These are phyloP conservation scores for Termitomyces sp. DNA, from an alignment of 768 basidiomycete species.

Conservation along the genomic window DNA sequence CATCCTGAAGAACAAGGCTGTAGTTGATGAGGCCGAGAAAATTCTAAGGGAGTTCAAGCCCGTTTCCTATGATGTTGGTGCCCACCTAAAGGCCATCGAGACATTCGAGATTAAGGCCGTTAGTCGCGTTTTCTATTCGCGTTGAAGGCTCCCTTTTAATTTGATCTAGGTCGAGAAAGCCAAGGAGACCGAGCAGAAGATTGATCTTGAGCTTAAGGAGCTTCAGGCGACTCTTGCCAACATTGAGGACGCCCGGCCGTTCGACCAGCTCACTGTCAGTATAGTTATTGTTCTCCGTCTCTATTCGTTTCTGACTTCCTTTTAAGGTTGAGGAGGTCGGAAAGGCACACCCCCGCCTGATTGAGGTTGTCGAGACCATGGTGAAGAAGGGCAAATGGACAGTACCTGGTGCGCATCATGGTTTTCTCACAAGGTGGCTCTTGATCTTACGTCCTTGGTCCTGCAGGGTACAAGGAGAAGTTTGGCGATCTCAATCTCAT, in stretches of 20 bases:
- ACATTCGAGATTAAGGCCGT: conserved; percentile 97
- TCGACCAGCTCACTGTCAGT: conserved; percentile 88
- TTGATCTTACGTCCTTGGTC: background rate
- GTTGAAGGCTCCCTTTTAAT: background rate
- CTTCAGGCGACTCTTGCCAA: conserved; percentile 92
- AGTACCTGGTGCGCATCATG: conserved; percentile 68
- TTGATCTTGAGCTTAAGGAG: conserved; percentile 85
- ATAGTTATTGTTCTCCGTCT: background rate
- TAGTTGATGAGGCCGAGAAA: conserved; percentile 93
- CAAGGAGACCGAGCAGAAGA: conserved; percentile 83
- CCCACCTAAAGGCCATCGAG: conserved; percentile 93
- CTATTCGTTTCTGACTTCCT: background rate
- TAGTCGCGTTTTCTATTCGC: conserved; percentile 13
- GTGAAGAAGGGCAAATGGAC: conserved; percentile 98
- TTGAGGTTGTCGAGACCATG: conserved; percentile 90
- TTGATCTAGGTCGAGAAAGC: conserved; percentile 73
- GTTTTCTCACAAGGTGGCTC: background rate
- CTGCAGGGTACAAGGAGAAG: conserved; percentile 86
- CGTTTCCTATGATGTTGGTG: conserved; percentile 84
- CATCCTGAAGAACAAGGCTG: conserved; percentile 84
- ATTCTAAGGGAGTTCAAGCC: conserved; percentile 86
- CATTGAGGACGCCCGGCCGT: conserved; percentile 95
- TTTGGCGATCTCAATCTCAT: conserved; percentile 92
- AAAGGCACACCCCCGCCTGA: conserved; percentile 88
- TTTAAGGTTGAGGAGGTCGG: conserved; percentile 81